Base-by-base conservation (phyloP, 352 stramenopile genomes). In the Globisporangium iwayamae region DNA sequence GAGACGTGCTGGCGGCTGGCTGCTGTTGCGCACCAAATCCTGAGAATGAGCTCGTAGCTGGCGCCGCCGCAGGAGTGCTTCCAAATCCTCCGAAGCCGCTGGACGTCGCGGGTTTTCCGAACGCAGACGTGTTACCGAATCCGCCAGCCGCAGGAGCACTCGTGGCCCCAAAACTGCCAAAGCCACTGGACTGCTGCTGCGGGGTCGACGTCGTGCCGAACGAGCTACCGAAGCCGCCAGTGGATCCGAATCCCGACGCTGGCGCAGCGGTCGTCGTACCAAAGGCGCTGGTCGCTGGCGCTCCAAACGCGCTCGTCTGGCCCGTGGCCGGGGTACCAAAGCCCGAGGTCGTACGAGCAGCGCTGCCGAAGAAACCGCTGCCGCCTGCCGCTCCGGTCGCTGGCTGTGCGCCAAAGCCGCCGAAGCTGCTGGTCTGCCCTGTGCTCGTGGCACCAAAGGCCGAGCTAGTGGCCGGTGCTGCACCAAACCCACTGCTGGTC, bases 401-500 rank as follows among this genome's bases (percentile, higher is more conserved):
- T 63, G 74, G 56, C 55, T 81, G 72, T 18, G 70, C 61, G 53
- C 82, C 82, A 75, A 90, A 90, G 10, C 74, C 78, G 50, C 78
- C 76, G 50, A 84, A 86, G 20, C 76, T 65, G 30, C 45, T 65
- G 20, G 54, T 67, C 14, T 53, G 28, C 13, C 56, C 56, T 34
- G 56, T 38, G 47, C 66, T 56, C 14, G 65, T 60, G 28, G 63
- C 56, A 8, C 71, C 71, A 50, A 79, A 77, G 6, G 67, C 68
- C 14, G 46, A 51, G n/a, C 43, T 71, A 1, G 67, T 51, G 11
- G 41, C 41, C 18, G 41, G 41, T 22, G 41, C 41, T 22, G 67
- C 65, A 8, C 77, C 77, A 54, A 87, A 87, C 10, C 74, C 70
- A 4, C 66, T 65, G 10, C 67, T 62, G 4, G 34, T n/a, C 46